A percentile compares a stretch with the other conserved stretches of the same genome.
phyloP scores from a whole-genome alignment of 2,329 filamentous ascomycete species.

The Pseudogymnoascus sp. region DNA sequence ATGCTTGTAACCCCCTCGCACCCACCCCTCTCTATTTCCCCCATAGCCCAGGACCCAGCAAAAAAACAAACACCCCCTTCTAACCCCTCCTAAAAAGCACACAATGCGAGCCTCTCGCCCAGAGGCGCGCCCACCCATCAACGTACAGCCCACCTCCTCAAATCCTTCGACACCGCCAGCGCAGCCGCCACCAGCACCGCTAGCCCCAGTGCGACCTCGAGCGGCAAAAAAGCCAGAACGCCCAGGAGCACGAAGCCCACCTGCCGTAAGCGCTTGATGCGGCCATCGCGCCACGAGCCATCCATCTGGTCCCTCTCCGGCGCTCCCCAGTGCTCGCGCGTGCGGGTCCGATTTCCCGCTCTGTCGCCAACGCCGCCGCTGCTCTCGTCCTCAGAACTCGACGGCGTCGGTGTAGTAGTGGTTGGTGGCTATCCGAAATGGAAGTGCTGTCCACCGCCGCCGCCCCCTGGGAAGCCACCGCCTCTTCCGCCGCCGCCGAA shows the following conservation, averaged over 20 bases:
- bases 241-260: background rate
- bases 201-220: background rate
- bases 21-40: too few relatives aligned
- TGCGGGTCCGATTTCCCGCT: background rate
- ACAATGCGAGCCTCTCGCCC: background rate
- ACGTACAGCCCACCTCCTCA: conserved; percentile 3
- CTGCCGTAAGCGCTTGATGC: background rate
- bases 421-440: conserved; percentile 9
- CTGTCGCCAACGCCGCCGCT: background rate
- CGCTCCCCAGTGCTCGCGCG: background rate
- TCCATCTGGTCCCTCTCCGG: background rate
- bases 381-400: background rate
- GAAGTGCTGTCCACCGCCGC: conserved; percentile 1
- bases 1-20: background rate
- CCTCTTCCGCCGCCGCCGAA: conserved; percentile 45
- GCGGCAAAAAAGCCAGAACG: background rate
- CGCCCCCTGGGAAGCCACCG: conserved; percentile 2
- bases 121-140: background rate
- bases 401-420: background rate
- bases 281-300: background rate
- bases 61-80: background rate
- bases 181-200: background rate
- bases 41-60: background rate
- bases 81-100: background rate
- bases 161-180: background rate